Evolutionary conservation across 306 rosid species (phyloP).

Genomic region (Trifolium pratense): DNA sequence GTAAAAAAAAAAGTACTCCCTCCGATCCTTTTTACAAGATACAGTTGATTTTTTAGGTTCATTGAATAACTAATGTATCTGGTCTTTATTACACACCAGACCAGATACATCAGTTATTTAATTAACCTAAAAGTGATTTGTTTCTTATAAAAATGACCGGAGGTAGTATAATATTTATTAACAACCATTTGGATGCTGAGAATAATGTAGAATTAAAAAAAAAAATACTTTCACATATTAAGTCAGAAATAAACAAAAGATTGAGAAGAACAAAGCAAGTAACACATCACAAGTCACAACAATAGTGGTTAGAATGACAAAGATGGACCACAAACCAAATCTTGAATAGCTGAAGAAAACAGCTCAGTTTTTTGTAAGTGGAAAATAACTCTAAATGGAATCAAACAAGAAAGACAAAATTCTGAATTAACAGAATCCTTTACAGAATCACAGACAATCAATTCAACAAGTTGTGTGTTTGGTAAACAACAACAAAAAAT

Average conservation of each 20-base stretch:
- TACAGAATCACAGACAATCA: constrained; percentile 36
- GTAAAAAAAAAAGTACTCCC: constrained; percentile 24
- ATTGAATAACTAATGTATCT: too few species aligned
- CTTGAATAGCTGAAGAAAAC: constrained; percentile 26
- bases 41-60: too few species aligned
- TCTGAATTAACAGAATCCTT: constrained; percentile 49
- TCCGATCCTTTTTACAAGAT: too few species aligned
- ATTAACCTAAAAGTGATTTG: too few species aligned
- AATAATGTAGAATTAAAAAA: constrained; percentile 4
- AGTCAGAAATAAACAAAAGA: neutral
- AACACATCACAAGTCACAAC: constrained; percentile 1
- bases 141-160: too few species aligned
- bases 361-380: constrained; percentile 9
- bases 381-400: constrained; percentile 41
- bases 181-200: constrained; percentile 1
- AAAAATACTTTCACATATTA: neutral
- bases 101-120: too few species aligned
- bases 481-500: constrained; percentile 43
- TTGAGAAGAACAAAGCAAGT: constrained; percentile 12
- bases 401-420: constrained; percentile 54
- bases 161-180: constrained; percentile 22
- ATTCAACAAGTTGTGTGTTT: constrained; percentile 43
- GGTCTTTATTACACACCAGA: too few species aligned
- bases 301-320: constrained; percentile 41
- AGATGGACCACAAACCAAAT: constrained; percentile 43